A percentile compares a stretch with the other conserved stretches of the same genome.
These are phyloP conservation scores for Penicillium dipodomyicola DNA, from an alignment of 495 filamentous ascomycete genomes.

Conservation along the genomic window DNA sequence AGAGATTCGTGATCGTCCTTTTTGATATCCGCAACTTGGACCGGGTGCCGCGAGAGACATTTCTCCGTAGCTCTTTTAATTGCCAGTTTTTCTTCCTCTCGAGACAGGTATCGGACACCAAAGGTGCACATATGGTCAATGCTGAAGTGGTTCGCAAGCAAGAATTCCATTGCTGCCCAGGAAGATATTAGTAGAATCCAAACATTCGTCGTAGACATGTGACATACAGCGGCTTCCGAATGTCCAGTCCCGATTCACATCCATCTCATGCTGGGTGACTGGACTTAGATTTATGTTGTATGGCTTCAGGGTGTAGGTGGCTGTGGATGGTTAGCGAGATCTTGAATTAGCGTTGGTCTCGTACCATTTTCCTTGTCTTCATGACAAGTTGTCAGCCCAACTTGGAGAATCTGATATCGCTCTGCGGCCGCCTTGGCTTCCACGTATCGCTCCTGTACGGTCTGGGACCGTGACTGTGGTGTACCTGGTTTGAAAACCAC, in stretches of 20 bases:
- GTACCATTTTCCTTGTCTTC: conserved; percentile 50
- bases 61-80: conserved; percentile 23
- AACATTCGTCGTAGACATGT: background rate
- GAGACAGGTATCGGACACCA: conserved; percentile 70
- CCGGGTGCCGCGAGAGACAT: conserved; percentile 32
- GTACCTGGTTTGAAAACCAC: conserved; percentile 43
- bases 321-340: conserved; percentile 26
- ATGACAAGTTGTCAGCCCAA: conserved; percentile 68
- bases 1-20: conserved; percentile 53
- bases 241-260: conserved; percentile 54
- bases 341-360: background rate
- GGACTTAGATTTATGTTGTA: conserved; percentile 71
- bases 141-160: conserved; percentile 60
- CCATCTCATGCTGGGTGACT: conserved; percentile 43
- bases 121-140: conserved; percentile 54
- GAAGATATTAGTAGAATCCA: conserved; percentile 9
- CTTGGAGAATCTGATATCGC: conserved; percentile 68
- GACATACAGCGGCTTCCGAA: conserved; percentile 52
- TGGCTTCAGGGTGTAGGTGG: conserved; percentile 58
- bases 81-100: conserved; percentile 55
- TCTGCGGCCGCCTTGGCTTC: conserved; percentile 65
- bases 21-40: conserved; percentile 48
- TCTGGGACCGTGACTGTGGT: conserved; percentile 29
- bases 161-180: conserved; percentile 58
- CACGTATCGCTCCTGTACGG: conserved; percentile 63